phyloP scores from a whole-genome alignment of 768 basidiomycete genomes.

The Gautieria morchelliformis region DNA sequence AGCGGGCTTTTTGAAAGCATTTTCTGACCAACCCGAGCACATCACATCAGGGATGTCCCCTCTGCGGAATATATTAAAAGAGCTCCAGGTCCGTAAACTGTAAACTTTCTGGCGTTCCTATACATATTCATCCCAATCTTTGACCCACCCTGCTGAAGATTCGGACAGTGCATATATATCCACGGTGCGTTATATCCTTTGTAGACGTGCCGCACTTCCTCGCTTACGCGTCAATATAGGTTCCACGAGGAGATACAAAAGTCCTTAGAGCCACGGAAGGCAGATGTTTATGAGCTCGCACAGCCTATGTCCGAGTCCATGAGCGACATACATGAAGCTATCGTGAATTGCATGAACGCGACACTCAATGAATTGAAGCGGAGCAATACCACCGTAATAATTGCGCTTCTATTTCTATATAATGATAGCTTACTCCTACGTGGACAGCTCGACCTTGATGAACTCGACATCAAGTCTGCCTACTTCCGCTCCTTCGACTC shows the following conservation, averaged over 20 bases:
- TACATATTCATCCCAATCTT: neutral
- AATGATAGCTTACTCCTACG: neutral
- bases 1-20: slow-evolving; percentile 90
- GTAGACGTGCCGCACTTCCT: neutral
- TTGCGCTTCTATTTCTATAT: neutral
- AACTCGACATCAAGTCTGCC: slow-evolving; percentile 84
- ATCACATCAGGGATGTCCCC: slow-evolving; percentile 91
- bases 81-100: slow-evolving; percentile 43
- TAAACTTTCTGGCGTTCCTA: too few relatives aligned
- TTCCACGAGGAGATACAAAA: slow-evolving; percentile 86
- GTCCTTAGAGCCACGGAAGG: slow-evolving; percentile 70
- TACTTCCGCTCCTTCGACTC: slow-evolving; percentile 91
- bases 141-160: slow-evolving; percentile 24
- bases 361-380: slow-evolving; percentile 87
- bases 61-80: slow-evolving; percentile 85
- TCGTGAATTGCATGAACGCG: slow-evolving; percentile 88
- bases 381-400: slow-evolving; percentile 59
- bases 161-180: slow-evolving; percentile 84
- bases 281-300: slow-evolving; percentile 87
- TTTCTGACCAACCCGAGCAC: slow-evolving; percentile 93
- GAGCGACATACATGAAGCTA: slow-evolving; percentile 85
- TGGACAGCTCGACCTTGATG: slow-evolving; percentile 84
- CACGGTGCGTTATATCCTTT: slow-evolving; percentile 45
- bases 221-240: slow-evolving; percentile 29
- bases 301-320: slow-evolving; percentile 79